Base-by-base conservation (phyloP, 345 rosid genomes). In the Aurinia saxatilis region DNA sequence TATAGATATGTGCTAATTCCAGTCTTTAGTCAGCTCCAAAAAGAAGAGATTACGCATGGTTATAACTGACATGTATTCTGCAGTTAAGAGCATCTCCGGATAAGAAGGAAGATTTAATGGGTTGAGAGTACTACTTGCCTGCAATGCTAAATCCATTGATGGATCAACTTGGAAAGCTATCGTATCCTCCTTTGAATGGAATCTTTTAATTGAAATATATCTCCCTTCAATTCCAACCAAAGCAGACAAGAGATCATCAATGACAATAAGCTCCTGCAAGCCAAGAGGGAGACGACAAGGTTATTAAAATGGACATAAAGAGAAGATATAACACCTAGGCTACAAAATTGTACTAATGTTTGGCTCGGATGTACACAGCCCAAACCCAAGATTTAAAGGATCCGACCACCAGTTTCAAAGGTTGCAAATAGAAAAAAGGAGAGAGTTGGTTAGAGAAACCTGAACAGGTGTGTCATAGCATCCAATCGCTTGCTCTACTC, bases 141-240 rank as follows among this genome's bases (percentile, higher is more conserved):
- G 97, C 42, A 93, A 83, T 52, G 91, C 88, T 61, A 90, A 82
- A 75, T 90, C 96, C 99, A 90, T 82, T 0, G 99, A 90, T 39
- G 88, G 76, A 69, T 93, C 99, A 54, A 85, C 76, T 44, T 87
- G 85, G 74, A 93, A 90, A 75, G 79, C 63, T 74, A 85, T 55
- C 45, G 47, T 72, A 65, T 76, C 85, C 67, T 76, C 89, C 78
- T 81, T 81, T 57, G 86, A 90, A 23, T 72, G 83, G 31, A 74
- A 51, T 78, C 82, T 67, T 58, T 61, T 85, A 57, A 90, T 87
- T 15, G 90, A 93, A 69, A 90, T 82, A 66, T 87, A 87, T 30
- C 86, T 73, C 61, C 99, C 99, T 80, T 93, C 99, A 66, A 87
- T 79, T 71, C 97, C 99, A 64, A 87, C 91, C 90, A 93, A 75